phyloP scores from a whole-genome alignment of 2,329 filamentous ascomycete genomes.

The Cladophialophora exuberans region DNA sequence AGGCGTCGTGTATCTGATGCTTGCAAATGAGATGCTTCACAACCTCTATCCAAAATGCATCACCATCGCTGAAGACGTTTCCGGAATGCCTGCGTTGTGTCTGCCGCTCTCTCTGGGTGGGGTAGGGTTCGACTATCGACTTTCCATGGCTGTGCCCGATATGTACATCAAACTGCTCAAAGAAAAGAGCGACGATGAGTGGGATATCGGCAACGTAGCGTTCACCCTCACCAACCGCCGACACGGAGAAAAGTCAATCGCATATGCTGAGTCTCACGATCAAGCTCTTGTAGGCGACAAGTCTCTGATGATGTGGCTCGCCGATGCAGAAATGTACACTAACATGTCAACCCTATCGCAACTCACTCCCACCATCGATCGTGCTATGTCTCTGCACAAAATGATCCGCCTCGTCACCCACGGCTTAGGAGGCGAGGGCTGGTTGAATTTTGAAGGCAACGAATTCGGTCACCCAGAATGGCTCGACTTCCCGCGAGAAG shows the following conservation, averaged over 20 bases:
- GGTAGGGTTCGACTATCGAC: constrained; percentile 93
- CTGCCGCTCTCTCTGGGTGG: constrained; percentile 82
- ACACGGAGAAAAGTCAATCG: constrained; percentile 97
- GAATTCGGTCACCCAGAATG: constrained; percentile 99
- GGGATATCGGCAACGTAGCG: constrained; percentile 84
- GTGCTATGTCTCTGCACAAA: constrained; percentile 92
- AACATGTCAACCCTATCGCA: constrained; percentile 88
- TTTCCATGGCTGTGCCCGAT: constrained; percentile 97
- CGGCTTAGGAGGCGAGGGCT: constrained; percentile 88
- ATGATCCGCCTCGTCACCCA: constrained; percentile 96
- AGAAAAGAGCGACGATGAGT: constrained; percentile 85
- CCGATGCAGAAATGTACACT: constrained; percentile 95
- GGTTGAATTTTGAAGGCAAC: constrained; percentile 98
- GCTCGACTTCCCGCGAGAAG: constrained; percentile 95
- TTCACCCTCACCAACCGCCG: constrained; percentile 90
- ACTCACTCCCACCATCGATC: constrained; percentile 85
- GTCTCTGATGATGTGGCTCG: constrained; percentile 95
- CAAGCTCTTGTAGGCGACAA: constrained; percentile 98
- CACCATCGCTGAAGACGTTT: constrained; percentile 95
- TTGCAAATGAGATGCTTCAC: constrained; percentile 96
- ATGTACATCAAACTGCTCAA: constrained; percentile 99
- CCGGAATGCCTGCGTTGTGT: constrained; percentile 97
- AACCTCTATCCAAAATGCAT: constrained; percentile 84
- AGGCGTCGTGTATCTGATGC: constrained; percentile 90
- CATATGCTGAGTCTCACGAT: constrained; percentile 95